Percentiles rank a stretch among this genome's conserved stretches.
Conservation (phyloP, 805 yeast genomes). For the Cyberlindnera subsufficiens region DNA sequence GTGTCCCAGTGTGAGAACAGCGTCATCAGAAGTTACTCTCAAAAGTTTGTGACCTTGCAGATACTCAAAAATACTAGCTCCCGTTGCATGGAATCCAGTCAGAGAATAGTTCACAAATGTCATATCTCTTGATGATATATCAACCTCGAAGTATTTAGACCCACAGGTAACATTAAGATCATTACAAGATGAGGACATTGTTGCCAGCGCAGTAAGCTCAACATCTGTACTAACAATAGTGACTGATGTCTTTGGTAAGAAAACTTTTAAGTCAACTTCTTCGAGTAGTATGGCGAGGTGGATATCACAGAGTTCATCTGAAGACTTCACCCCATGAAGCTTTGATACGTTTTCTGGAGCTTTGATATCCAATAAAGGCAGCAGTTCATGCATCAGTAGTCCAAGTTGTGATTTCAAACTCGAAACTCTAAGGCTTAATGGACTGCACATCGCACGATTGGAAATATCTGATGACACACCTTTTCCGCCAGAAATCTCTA, state of each 20-base stretch:
- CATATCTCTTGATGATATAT: constrained; percentile 4
- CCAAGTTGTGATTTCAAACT: constrained; percentile 6
- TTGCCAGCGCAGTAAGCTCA: neutral
- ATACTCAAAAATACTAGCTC: neutral
- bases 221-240: constrained; percentile 7
- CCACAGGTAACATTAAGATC: constrained; percentile 3
- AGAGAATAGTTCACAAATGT: constrained; percentile 10
- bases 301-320: neutral
- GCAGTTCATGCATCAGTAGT: constrained; percentile 2
- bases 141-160: constrained; percentile 11
- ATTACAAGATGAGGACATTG: neutral
- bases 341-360: neutral
- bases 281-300: constrained; percentile 3
- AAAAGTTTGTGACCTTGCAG: constrained; percentile 2
- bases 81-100: constrained; percentile 3
- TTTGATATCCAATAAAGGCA: constrained; percentile 1
- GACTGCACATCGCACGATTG: neutral
- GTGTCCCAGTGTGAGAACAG: constrained; percentile 6
- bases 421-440: neutral
- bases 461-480: neutral
- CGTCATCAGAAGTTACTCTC: constrained; percentile 3
- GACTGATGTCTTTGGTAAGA: constrained; percentile 3
- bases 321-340: neutral
- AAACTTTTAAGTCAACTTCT: constrained; percentile 7
- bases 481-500: constrained; percentile 18